Evolutionary conservation across 1,284 basidiomycete genomes (phyloP), one percentile per base, ranked within the genome.

Genomic region (Papiliotrema laurentii): DNA sequence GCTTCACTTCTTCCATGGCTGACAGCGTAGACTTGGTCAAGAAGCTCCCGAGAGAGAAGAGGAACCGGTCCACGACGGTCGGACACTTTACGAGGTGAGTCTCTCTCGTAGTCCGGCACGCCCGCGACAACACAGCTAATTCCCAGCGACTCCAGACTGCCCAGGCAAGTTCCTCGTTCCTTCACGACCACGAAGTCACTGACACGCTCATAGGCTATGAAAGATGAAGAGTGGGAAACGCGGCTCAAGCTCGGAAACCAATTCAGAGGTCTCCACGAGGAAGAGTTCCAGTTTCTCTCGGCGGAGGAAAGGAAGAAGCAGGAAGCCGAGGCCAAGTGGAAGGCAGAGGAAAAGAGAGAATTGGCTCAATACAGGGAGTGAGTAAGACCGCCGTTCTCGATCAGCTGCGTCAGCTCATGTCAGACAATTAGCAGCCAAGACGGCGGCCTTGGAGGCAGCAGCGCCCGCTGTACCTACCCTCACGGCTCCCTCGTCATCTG

Each of bases 171-270:
- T 7, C 39, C 39, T 6, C 11, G 7, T 41, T 14, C 4, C 40
- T 27, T 26, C 40, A 7, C 13, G 25, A 22, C 5, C 18, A 22
- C 21, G 24, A 5, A 13, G 28, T 24, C 5, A 10, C 27, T 33
- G 14, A 24, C 27, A 41, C 22, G 35, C 39, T 19, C 18, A 19
- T 58, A 89, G 87, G 81, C 83, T 63, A 83, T 85, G 56, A 92
- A 92, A 72, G 87, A 90, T 74, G 89, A 92, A 73, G 87, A 91
- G 81, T 93, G 89, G 87, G 90, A 93, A 66, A 86, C 89, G 68
- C 87, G 87, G 69, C 89, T 86, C 67, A 92, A 91, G 71, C 80
- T 94, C 74, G 86, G 86, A 43, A 93, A 93, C 67, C 90, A 94
- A 64, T 94, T 92, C 66, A 84, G 90, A 51, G 88, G 89, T 1